A percentile compares a stretch with the other conserved stretches of the same genome.
Conservation (phyloP, 352 stramenopile genomes). For the Thraustochytrium sp. region DNA sequence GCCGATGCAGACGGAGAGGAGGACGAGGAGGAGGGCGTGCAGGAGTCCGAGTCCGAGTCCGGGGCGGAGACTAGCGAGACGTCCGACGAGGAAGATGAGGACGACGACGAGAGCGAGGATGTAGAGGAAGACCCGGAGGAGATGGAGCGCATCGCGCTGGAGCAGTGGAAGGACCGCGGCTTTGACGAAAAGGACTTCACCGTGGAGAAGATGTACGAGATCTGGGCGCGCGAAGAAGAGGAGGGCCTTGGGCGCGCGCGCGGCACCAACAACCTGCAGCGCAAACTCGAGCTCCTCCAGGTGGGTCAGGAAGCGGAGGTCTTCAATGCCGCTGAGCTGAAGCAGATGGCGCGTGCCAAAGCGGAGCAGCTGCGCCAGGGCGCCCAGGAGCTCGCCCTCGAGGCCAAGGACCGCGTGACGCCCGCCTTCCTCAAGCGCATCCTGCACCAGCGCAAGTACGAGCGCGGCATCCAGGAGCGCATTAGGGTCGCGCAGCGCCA, state of each 20-base stretch:
- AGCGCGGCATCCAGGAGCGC: not conserved
- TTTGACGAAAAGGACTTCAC: conserved; percentile 27
- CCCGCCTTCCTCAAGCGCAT: conserved; percentile 24
- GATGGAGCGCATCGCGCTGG: not conserved
- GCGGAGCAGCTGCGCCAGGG: not conserved
- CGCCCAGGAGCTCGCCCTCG: not conserved
- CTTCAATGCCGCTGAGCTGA: not conserved
- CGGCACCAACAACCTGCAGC: conserved; percentile 8
- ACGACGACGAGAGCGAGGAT: not conserved
- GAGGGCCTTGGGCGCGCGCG: not conserved
- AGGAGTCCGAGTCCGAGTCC: no score
- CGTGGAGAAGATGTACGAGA: conserved; percentile 41
- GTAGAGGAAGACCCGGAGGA: not conserved
- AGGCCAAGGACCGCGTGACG: not conserved
- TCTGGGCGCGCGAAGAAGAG: conserved; percentile 32
- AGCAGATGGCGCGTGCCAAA: not conserved
- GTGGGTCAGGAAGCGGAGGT: not conserved
- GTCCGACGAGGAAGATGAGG: not conserved
- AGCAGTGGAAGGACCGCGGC: conserved; percentile 4
- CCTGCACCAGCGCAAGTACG: not conserved
- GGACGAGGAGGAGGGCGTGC: no score
- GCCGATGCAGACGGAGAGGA: no score
- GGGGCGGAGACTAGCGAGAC: no score
- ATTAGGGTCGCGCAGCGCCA: not conserved
- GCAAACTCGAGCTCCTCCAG: conserved; percentile 29